Evolutionary conservation across 2,329 filamentous ascomycete genomes (phyloP), one percentile per base, ranked within the genome.

Genomic region (Cladosporium velox): DNA sequence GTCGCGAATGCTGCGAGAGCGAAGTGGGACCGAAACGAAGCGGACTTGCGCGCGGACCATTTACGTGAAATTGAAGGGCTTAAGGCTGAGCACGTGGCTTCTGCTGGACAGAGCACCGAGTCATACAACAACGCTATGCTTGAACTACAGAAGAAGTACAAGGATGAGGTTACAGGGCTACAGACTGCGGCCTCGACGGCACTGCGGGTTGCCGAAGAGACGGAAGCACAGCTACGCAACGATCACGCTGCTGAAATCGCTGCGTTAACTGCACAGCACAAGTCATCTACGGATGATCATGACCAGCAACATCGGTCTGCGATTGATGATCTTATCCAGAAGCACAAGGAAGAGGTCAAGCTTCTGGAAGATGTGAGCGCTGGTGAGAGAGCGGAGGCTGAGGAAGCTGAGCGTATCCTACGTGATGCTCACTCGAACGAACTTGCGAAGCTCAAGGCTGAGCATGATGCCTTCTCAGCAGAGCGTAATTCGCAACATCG

Each of bases 141-240:
- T 14, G 59, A 65, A 14, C 15, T 69, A 5, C 34, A 54, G 15
- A 64, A 55, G 32, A 66, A 65, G 28, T 54, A 67, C 51, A 35
- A 32, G 3, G 66, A 59, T 30, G 60, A 52, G 18, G 15, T 52
- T 32, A 18, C 4, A 24, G 26, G 58, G 14, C n/a, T 60, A 11
- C 38, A 49, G 38, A 49, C 35, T 30, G 58, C 49, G 11, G 26
- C 26, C 1, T n/a, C 60, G 18, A n/a, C 60, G 5, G 49, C 60
- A n/a, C 6, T 30, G 15, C 32, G 54, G 47, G 15, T 28, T 5
- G 49, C 30, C 15, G 49, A 62, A 62, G 44, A 51, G 59, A 35
- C 34, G 11, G 47, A 63, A 12, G 47, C 14, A 26, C 21, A 28
- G 7, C 8, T 63, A 15, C 60, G 60, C 11, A n/a, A 30, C 15